These are phyloP conservation scores for Beauveria varroae DNA, from an alignment of 2,329 filamentous ascomycete species.

Conservation along the genomic window DNA sequence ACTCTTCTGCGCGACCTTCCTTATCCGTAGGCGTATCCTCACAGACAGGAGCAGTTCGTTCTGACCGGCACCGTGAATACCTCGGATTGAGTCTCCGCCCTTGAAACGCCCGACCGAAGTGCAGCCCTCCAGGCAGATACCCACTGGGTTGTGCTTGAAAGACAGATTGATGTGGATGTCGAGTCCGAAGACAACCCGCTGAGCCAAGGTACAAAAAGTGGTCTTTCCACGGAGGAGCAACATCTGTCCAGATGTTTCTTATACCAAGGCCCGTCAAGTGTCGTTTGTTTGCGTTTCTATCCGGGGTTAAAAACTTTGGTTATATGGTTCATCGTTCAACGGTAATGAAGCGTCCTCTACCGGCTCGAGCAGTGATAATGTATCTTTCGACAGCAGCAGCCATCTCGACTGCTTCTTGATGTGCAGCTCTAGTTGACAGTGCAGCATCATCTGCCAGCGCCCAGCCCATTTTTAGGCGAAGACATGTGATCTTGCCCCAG, in stretches of 20 bases:
- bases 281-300: neutral
- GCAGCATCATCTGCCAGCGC: conserved; percentile 26
- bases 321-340: conserved; percentile 32
- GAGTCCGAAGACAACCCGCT: conserved; percentile 27
- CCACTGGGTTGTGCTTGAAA: conserved; percentile 32
- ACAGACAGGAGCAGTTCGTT: conserved; percentile 43
- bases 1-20: conserved; percentile 31
- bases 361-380: conserved; percentile 37
- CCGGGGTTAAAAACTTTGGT: neutral
- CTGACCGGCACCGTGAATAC: conserved; percentile 41
- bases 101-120: conserved; percentile 29
- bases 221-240: conserved; percentile 14
- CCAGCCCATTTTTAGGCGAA: conserved; percentile 40
- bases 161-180: conserved; percentile 29
- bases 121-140: conserved; percentile 34
- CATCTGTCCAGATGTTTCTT: neutral
- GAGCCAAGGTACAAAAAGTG: conserved; percentile 29
- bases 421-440: conserved; percentile 24
- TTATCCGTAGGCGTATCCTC: conserved; percentile 35
- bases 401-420: conserved; percentile 28
- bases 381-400: conserved; percentile 40
- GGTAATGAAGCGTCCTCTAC: conserved; percentile 40
- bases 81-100: conserved; percentile 31
- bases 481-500: conserved; percentile 44
- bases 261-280: neutral